phyloP scores from a whole-genome alignment of 768 basidiomycete species.

The Crassisporium funariophilum region DNA sequence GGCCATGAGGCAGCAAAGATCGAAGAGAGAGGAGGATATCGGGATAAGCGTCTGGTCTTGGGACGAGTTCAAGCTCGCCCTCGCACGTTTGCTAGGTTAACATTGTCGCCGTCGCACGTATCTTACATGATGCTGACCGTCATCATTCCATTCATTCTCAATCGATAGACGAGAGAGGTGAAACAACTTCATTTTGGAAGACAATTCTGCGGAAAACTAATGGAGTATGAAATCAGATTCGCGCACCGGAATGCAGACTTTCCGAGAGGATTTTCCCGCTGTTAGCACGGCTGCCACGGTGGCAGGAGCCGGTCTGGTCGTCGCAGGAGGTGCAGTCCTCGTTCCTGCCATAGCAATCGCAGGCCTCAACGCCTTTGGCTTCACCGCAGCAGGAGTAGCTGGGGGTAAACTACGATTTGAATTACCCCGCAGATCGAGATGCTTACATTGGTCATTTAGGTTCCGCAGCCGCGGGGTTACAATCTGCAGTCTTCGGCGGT shows the following conservation, averaged over 20 bases:
- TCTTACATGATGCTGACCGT: neutral
- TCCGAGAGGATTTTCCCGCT: neutral
- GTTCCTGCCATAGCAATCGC: slow-evolving; percentile 13
- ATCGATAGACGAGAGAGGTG: neutral
- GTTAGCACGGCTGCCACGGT: neutral
- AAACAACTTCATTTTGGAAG: too few relatives aligned
- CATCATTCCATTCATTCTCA: neutral
- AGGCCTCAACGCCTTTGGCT: slow-evolving; percentile 9
- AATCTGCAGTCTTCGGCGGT: slow-evolving; percentile 8
- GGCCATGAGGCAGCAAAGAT: slow-evolving; percentile 9
- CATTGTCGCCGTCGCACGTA: too few relatives aligned
- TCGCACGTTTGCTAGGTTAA: slow-evolving; percentile 9
- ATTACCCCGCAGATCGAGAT: neutral
- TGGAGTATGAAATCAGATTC: too few relatives aligned
- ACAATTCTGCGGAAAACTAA: too few relatives aligned
- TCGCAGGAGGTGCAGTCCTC: slow-evolving; percentile 9
- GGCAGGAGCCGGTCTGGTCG: slow-evolving; percentile 10
- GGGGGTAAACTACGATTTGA: neutral
- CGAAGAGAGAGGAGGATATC: neutral
- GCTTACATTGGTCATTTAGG: slow-evolving; percentile 1
- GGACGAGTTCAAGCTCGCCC: slow-evolving; percentile 9
- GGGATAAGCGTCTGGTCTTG: slow-evolving; percentile 7
- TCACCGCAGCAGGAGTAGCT: neutral
- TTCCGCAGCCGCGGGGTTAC: slow-evolving; percentile 4
- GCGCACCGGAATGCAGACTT: neutral